These are phyloP conservation scores for Eucalyptus sideroxylon DNA, from an alignment of 345 rosid species.

Conservation along the genomic window DNA sequence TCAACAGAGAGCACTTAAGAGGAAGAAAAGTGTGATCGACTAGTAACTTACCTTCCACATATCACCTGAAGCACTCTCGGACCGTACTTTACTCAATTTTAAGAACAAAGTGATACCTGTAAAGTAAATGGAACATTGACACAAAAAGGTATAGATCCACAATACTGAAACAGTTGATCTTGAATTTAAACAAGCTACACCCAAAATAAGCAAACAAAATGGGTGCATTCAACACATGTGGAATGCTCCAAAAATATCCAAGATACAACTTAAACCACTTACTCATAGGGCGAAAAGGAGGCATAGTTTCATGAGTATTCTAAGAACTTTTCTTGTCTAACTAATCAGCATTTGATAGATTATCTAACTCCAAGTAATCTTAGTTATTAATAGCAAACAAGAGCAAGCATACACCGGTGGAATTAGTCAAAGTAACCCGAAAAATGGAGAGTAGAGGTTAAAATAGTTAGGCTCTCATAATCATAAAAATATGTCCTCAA, in stretches of 20 bases:
- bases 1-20: neutral
- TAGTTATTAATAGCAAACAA: neutral
- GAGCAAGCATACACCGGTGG: neutral
- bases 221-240: neutral
- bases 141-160: neutral
- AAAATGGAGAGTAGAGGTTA: neutral
- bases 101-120: constrained; percentile 13
- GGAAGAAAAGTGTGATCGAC: neutral
- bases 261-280: neutral
- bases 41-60: constrained; percentile 17
- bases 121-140: neutral
- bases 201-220: neutral
- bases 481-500: neutral
- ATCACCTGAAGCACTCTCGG: constrained; percentile 18
- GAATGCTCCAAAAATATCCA: neutral
- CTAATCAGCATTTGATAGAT: neutral
- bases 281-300: neutral
- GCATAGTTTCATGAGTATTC: neutral
- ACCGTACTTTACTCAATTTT: constrained; percentile 13
- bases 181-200: neutral
- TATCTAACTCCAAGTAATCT: neutral
- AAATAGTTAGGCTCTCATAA: neutral
- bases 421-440: neutral
- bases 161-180: neutral
- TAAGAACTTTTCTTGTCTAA: neutral